phyloP scores from a whole-genome alignment of 139 green algal genomes.

The Spirogloea muscicola region DNA sequence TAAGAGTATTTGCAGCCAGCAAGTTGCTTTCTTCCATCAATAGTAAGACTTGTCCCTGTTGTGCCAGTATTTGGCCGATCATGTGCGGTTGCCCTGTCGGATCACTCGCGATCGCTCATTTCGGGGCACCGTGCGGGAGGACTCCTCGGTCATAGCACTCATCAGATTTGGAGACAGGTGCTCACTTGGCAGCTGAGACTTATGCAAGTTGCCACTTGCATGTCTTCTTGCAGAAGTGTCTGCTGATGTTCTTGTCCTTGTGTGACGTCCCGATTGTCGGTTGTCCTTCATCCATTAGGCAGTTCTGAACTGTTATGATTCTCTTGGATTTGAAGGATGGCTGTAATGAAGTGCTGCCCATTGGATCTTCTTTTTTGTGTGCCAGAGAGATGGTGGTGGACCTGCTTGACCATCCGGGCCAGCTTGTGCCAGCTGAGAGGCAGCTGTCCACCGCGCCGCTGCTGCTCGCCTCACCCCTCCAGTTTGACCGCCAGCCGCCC shows the following conservation, averaged over 20 bases:
- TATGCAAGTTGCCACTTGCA: too few relatives aligned
- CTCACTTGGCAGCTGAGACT: too few relatives aligned
- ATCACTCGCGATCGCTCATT: too few relatives aligned
- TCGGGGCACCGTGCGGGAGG: too few relatives aligned
- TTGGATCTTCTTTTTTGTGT: background rate
- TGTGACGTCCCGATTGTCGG: too few relatives aligned
- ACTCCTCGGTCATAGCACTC: too few relatives aligned
- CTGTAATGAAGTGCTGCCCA: background rate
- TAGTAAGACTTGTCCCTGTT: background rate
- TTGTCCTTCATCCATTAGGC: too few relatives aligned
- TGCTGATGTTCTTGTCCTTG: too few relatives aligned
- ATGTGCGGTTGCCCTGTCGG: background rate
- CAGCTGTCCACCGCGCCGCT: background rate
- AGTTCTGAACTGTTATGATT: background rate
- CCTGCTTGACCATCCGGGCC: background rate
- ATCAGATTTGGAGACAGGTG: too few relatives aligned
- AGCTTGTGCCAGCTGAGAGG: background rate
- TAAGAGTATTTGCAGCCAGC: background rate
- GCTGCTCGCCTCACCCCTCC: background rate
- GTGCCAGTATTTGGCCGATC: background rate
- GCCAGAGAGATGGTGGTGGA: background rate
- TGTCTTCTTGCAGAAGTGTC: too few relatives aligned
- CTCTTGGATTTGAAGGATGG: background rate
- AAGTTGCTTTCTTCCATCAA: background rate
- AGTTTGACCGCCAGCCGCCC: too few relatives aligned